Conservation (phyloP, 345 rosid species). For the Crucihimalaya himalaica region DNA sequence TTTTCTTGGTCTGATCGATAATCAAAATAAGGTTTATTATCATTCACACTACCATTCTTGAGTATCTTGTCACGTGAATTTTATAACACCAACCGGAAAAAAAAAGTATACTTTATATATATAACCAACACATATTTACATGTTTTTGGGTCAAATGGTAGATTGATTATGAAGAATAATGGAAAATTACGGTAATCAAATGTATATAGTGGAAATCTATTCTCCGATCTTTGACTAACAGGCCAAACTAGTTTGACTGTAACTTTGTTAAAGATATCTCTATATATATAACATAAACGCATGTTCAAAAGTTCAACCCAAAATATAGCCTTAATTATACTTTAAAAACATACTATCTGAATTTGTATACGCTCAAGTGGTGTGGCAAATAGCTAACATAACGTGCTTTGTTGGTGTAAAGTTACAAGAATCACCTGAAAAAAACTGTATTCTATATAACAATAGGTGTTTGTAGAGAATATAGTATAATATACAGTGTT, state of each 20-base stretch:
- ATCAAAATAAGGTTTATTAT: slow-evolving; percentile 16
- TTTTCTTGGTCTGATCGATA: slow-evolving; percentile 29
- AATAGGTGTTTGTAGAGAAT: neutral
- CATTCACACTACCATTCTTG: slow-evolving; percentile 11
- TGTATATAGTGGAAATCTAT: neutral
- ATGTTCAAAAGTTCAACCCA: neutral
- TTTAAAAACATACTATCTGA: neutral
- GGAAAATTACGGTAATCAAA: neutral
- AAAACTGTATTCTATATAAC: neutral
- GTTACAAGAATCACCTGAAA: slow-evolving; percentile 26
- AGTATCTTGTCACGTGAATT: slow-evolving; percentile 27
- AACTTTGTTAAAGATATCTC: too few relatives aligned
- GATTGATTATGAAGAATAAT: slow-evolving; percentile 8
- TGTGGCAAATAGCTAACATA: slow-evolving; percentile 9
- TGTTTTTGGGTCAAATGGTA: neutral
- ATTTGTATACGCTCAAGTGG: slow-evolving; percentile 6
- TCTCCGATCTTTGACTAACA: neutral
- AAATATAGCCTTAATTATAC: neutral
- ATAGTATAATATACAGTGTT: neutral
- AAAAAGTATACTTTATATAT: neutral
- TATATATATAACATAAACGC: neutral
- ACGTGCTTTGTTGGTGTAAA: neutral
- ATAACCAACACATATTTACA: neutral
- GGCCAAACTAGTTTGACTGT: neutral
- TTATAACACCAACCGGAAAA: neutral